These are phyloP conservation scores for Mimosa pudica DNA, from an alignment of 306 rosid genomes.

Conservation along the genomic window DNA sequence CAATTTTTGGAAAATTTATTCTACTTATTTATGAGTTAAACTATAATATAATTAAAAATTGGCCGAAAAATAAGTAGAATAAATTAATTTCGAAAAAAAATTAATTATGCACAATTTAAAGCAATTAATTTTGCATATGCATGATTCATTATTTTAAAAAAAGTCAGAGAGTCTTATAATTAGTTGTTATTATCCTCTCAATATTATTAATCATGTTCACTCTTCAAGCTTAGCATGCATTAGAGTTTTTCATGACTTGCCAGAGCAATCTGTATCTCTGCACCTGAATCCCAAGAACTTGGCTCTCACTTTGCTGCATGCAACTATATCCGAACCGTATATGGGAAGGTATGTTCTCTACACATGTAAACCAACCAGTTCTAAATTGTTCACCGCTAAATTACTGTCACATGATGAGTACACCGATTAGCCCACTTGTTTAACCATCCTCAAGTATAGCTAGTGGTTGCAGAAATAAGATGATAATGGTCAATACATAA, in stretches of 20 bases:
- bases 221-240: slow-evolving; percentile 44
- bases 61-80: no score
- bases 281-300: slow-evolving; percentile 54
- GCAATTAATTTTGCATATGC: no score
- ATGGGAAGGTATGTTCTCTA: slow-evolving; percentile 44
- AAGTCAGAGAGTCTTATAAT: no score
- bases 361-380: slow-evolving; percentile 52
- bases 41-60: no score
- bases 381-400: slow-evolving; percentile 6
- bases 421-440: slow-evolving; percentile 36
- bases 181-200: slow-evolving; percentile 44
- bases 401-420: slow-evolving; percentile 42
- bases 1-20: no score
- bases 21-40: no score
- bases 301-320: slow-evolving; percentile 50
- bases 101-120: no score
- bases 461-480: slow-evolving; percentile 43
- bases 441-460: slow-evolving; percentile 39
- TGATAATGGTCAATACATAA: slow-evolving; percentile 35
- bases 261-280: slow-evolving; percentile 55
- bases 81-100: no score
- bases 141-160: no score
- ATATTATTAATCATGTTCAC: slow-evolving; percentile 45
- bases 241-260: slow-evolving; percentile 44
- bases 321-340: slow-evolving; percentile 31